Conservation (phyloP, 257 asterid species). For the Ilex asprella region DNA sequence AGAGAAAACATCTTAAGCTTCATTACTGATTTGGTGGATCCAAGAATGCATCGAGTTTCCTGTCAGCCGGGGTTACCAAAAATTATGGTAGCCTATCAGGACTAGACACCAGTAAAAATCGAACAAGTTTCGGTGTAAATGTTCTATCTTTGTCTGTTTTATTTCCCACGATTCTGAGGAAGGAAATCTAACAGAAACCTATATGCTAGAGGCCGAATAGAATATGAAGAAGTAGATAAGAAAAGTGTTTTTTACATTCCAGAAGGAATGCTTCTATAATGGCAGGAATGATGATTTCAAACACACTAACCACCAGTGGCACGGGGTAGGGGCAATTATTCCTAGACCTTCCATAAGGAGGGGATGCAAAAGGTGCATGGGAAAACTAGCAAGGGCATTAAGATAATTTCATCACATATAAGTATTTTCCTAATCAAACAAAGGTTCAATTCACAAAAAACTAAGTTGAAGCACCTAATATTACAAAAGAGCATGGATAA, state of each 20-base stretch:
- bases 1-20: conserved; percentile 34
- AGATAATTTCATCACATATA: no score
- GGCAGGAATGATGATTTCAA: no score
- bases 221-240: neutral
- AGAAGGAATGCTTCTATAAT: no score
- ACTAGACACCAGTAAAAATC: neutral
- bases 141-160: neutral
- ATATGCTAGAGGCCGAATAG: neutral
- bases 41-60: conserved; percentile 64
- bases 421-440: no score
- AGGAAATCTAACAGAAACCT: neutral
- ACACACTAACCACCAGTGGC: no score
- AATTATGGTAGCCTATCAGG: conserved; percentile 20
- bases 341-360: no score
- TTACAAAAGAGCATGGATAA: no score
- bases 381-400: no score
- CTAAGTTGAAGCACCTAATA: no score
- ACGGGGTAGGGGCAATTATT: no score
- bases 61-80: conserved; percentile 40
- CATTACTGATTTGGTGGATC: conserved; percentile 42
- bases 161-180: neutral
- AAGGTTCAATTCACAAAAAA: no score
- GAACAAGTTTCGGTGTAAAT: neutral
- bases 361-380: no score
- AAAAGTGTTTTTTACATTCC: neutral